Conservation (phyloP, 1,284 basidiomycete genomes). For the Ustilago vetiveriae region DNA sequence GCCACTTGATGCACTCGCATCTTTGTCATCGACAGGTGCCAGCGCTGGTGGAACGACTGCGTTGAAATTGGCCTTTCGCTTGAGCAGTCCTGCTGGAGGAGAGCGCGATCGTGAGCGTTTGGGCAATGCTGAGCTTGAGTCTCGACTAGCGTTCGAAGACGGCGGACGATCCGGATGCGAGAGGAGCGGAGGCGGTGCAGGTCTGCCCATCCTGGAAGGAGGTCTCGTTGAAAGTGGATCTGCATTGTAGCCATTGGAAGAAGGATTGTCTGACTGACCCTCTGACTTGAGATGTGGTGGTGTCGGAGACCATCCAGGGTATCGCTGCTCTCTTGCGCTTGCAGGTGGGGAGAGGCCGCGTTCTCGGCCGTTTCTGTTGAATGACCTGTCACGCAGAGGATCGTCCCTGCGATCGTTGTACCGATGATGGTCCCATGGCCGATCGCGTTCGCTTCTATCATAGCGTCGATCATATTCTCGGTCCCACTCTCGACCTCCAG, state of each 20-base stretch:
- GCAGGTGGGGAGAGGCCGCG: constrained; percentile 10
- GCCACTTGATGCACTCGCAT: neutral
- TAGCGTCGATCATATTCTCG: constrained; percentile 2
- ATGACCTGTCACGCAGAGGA: neutral
- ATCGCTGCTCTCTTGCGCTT: constrained; percentile 1
- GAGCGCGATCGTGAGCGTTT: constrained; percentile 41
- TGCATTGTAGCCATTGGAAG: constrained; percentile 7
- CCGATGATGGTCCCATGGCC: constrained; percentile 3
- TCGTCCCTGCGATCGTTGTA: constrained; percentile 6
- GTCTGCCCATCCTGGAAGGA: constrained; percentile 29
- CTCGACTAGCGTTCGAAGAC: neutral
- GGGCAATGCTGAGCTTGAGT: neutral
- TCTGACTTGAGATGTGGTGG: too few species aligned
- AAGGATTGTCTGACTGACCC: neutral
- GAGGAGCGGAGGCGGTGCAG: constrained; percentile 19
- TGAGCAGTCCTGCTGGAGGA: constrained; percentile 40
- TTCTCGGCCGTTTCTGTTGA: constrained; percentile 12
- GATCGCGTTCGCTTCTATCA: constrained; percentile 13
- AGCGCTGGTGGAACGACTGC: constrained; percentile 26
- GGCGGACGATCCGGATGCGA: constrained; percentile 6
- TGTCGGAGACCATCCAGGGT: constrained; percentile 24
- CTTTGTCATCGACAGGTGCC: neutral
- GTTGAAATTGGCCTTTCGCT: constrained; percentile 41
- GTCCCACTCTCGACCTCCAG: neutral
- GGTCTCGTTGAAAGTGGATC: constrained; percentile 9